Percentiles rank a stretch among this genome's conserved stretches.
phyloP scores from a whole-genome alignment of 2,329 filamentous ascomycete species.

The Sporothrix dimorphospora region DNA sequence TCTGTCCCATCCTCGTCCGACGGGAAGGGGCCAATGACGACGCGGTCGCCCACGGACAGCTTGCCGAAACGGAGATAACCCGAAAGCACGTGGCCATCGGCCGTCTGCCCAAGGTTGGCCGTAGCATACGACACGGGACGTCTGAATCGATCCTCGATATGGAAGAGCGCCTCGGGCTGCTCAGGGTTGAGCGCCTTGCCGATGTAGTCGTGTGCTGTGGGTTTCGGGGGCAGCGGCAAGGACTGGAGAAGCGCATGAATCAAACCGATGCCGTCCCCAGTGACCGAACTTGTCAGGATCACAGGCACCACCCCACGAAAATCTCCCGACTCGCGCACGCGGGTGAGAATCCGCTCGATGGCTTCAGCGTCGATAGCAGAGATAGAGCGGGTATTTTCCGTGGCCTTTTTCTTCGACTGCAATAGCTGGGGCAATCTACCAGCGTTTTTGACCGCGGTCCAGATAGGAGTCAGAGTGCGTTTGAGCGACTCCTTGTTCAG shows the following conservation, averaged over 20 bases:
- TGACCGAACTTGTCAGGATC: slow-evolving; percentile 82
- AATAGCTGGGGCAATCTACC: slow-evolving; percentile 76
- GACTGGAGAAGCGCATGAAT: slow-evolving; percentile 79
- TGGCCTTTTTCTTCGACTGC: slow-evolving; percentile 51
- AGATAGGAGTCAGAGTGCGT: slow-evolving; percentile 70
- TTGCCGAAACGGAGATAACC: slow-evolving; percentile 81
- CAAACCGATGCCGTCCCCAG: slow-evolving; percentile 77
- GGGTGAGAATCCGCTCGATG: slow-evolving; percentile 58
- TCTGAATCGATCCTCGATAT: slow-evolving; percentile 88
- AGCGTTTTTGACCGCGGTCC: slow-evolving; percentile 76
- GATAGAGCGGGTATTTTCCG: slow-evolving; percentile 59
- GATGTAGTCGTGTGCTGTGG: slow-evolving; percentile 58
- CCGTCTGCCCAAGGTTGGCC: slow-evolving; percentile 46
- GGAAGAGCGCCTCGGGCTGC: slow-evolving; percentile 71
- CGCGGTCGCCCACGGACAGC: slow-evolving; percentile 74
- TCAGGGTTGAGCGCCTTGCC: slow-evolving; percentile 60
- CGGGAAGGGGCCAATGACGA: slow-evolving; percentile 79
- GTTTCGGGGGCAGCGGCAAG: slow-evolving; percentile 68
- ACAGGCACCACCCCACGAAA: slow-evolving; percentile 71
- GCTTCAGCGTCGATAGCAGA: slow-evolving; percentile 59
- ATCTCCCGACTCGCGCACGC: slow-evolving; percentile 50
- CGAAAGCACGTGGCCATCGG: slow-evolving; percentile 74
- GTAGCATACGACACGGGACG: slow-evolving; percentile 65
- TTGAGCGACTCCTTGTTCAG: slow-evolving; percentile 72
- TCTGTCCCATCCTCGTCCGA: slow-evolving; percentile 53